Evolutionary conservation across 2,329 filamentous ascomycete genomes (phyloP).

Genomic region (Gnomoniopsis sp.): DNA sequence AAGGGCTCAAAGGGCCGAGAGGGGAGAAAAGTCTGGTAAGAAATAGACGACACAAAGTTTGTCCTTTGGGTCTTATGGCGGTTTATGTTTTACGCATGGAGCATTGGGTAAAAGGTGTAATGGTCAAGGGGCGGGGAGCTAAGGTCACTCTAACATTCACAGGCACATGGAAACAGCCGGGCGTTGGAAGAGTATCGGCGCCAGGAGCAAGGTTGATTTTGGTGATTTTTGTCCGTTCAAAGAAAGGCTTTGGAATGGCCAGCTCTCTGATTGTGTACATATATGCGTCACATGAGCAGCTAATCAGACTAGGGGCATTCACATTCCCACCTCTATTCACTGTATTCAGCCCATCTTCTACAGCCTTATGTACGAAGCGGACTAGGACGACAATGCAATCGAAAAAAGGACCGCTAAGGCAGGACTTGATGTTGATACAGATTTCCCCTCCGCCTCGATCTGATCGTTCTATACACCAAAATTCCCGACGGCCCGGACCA

Average conservation of each 20-base stretch:
- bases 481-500: neutral
- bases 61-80: neutral
- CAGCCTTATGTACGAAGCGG: no score
- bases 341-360: no score
- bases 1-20: neutral
- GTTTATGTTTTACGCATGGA: neutral
- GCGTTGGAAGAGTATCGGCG: constrained; percentile 1
- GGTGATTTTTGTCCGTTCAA: neutral
- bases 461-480: neutral
- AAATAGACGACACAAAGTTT: neutral
- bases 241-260: no score
- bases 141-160: neutral
- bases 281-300: no score
- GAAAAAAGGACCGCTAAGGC: no score
- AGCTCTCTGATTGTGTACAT: no score
- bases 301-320: no score
- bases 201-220: neutral
- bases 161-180: neutral
- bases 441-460: neutral
- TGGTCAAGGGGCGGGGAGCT: neutral
- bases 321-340: no score
- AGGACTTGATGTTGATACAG: no score
- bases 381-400: no score
- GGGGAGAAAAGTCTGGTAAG: neutral
- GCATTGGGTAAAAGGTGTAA: neutral